Evolutionary conservation across 148 eudicot genomes (phyloP).

Genomic region (Rhododendron ovatum): DNA sequence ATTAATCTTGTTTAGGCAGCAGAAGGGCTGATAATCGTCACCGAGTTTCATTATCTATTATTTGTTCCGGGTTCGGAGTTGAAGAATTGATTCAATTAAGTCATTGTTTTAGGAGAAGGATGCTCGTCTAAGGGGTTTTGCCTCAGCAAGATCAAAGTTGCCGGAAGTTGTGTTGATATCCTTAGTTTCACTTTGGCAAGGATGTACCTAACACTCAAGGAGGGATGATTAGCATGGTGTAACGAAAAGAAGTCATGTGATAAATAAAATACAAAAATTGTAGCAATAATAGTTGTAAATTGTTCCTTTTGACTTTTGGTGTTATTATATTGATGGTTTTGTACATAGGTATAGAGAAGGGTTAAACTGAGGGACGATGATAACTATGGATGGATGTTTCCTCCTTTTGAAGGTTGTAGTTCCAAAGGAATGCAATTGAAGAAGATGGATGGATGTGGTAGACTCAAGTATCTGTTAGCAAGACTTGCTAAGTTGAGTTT

Average conservation of each 20-base stretch:
- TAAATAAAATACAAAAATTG: not conserved
- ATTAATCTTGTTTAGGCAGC: not conserved
- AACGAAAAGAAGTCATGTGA: not conserved
- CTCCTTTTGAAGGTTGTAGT: not conserved
- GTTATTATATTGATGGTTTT: not conserved
- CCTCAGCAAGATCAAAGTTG: not conserved
- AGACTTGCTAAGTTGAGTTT: not conserved
- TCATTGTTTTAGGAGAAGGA: not conserved
- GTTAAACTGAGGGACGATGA: not conserved
- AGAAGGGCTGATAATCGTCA: not conserved
- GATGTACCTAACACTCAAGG: not conserved
- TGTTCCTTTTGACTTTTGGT: not conserved
- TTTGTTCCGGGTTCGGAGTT: not conserved
- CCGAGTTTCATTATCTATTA: not conserved
- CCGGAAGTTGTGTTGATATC: not conserved
- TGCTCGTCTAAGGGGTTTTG: not conserved
- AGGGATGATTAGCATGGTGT: not conserved
- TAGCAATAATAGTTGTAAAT: not conserved
- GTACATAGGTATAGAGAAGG: not conserved
- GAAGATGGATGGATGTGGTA: not conserved
- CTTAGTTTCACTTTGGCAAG: not conserved
- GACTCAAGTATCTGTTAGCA: not conserved
- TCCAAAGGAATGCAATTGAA: not conserved
- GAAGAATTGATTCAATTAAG: not conserved
- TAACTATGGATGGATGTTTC: not conserved